Base-by-base conservation (phyloP, 768 basidiomycete species). In the Trametes cinnabarina region DNA sequence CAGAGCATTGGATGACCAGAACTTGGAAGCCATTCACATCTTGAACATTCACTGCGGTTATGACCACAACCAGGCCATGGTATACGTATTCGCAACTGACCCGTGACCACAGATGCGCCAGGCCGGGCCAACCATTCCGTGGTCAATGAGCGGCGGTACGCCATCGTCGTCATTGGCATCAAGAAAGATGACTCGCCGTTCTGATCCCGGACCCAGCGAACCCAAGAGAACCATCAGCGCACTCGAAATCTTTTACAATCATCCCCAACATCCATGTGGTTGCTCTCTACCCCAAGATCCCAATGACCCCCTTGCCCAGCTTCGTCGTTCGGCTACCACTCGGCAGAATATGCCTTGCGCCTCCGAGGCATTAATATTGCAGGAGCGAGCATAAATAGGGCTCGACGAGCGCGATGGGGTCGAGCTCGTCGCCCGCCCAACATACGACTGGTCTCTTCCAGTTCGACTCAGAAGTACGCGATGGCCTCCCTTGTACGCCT, bases 401-500 rank as follows among this genome's bases (percentile, higher is more conserved):
- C 44, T 14, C 8, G 22, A 14, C 8, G 5, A 25, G 11, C 9
- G 37, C 37, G 44, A 47, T 39, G 53, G 17, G 28, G 35, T 9
- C 26, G 19, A 22, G 5, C 54, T 32, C 54, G 35, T 28, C 35
- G 37, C 46, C 25, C 39, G 25, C 20, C 12, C 32, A 17, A 9
- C n/a, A 9, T 14, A 22, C 37, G 46, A 40, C 46, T 30, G 37
- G 37, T n/a, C n/a, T n/a, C 43, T 41, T 47, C 26, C 23, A 10
- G 15, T 32, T 46, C 44, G 14, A 5, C n/a, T 17, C 28, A 23
- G n/a, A 6, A 20, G 30, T 20, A 17, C 35, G 22, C 19, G 0
- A 55, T 60, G 53, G n/a, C 51, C 8, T 53, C 49, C 32, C 23
- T 54, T 17, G 19, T 37, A 6, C 53, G 37, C 20, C 49, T 55